These are phyloP conservation scores for Euphorbia celastroides DNA, from an alignment of 441 rosid species.

Conservation along the genomic window DNA sequence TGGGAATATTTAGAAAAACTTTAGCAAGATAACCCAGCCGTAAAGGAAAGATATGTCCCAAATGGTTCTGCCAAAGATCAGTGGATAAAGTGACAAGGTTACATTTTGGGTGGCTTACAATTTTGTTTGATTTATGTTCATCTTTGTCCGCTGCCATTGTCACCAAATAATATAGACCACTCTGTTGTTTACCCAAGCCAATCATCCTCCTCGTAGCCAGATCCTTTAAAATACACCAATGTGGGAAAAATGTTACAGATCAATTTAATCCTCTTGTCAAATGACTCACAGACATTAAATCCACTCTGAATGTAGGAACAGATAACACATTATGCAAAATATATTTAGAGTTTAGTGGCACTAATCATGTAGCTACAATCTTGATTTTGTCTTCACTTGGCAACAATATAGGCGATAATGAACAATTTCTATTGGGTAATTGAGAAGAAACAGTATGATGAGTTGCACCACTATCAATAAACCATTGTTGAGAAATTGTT, in stretches of 20 bases:
- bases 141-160: background rate
- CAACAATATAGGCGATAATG: background rate
- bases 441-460: background rate
- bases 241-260: background rate
- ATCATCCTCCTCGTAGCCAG: background rate
- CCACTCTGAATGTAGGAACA: background rate
- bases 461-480: slow-evolving; percentile 4
- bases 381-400: background rate
- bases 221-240: slow-evolving; percentile 5
- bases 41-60: background rate
- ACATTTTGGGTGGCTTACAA: no score
- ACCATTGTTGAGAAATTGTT: background rate
- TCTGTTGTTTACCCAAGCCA: background rate
- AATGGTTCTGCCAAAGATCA: background rate
- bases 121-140: background rate
- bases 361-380: background rate
- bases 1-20: background rate
- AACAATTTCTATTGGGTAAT: background rate
- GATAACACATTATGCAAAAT: background rate
- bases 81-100: background rate
- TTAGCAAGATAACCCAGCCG: background rate
- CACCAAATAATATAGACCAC: background rate
- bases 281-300: background rate
- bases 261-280: background rate
- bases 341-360: background rate